Evolutionary conservation across 78 protist genomes (phyloP).

Genomic region (Tieghemostelium lacteum): DNA sequence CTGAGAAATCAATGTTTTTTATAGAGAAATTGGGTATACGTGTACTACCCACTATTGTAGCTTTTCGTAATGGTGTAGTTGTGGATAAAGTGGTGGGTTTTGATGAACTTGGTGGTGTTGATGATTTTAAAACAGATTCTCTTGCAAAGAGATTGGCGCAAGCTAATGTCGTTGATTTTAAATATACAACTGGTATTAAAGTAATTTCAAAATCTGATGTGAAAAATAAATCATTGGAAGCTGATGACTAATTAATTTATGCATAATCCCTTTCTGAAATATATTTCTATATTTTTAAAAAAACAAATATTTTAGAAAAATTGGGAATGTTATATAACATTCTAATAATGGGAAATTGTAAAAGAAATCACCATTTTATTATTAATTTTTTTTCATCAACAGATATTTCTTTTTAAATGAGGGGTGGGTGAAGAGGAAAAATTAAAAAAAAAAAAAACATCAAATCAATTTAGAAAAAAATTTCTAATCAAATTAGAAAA

Average conservation of each 20-base stretch:
- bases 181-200: slow-evolving; percentile 25
- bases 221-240: slow-evolving; percentile 1
- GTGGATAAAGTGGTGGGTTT: slow-evolving; percentile 87
- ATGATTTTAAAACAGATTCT: slow-evolving; percentile 58
- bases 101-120: slow-evolving; percentile 83
- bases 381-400: too few species aligned
- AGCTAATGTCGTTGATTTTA: slow-evolving; percentile 51
- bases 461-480: too few species aligned
- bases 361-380: too few species aligned
- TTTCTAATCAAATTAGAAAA: too few species aligned
- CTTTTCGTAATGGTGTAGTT: slow-evolving; percentile 84
- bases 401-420: too few species aligned
- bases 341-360: too few species aligned
- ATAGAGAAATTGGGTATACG: slow-evolving; percentile 68
- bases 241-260: slow-evolving; percentile 22
- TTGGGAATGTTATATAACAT: too few species aligned
- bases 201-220: slow-evolving; percentile 12
- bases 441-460: too few species aligned
- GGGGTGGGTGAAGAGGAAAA: too few species aligned
- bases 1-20: slow-evolving; percentile 86
- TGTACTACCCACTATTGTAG: slow-evolving; percentile 84
- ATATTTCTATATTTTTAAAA: too few species aligned
- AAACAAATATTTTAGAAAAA: too few species aligned
- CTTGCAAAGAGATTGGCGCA: slow-evolving; percentile 70
- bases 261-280: too few species aligned